phyloP scores from a whole-genome alignment of 257 asterid genomes.

The Leptodermis oblonga region DNA sequence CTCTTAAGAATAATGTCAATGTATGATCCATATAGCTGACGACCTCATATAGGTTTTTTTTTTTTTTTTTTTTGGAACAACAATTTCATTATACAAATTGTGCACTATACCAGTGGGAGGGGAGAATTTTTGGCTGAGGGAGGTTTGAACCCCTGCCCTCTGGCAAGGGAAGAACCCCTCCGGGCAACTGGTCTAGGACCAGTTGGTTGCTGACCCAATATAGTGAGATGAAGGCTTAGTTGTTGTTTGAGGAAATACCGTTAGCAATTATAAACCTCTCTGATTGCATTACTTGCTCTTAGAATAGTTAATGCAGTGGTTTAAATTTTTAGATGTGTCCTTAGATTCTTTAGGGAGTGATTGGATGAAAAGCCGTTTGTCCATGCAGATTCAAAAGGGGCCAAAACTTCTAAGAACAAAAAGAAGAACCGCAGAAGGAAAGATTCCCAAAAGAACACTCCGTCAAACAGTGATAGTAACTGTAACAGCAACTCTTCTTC shows the following conservation, averaged over 20 bases:
- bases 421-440: constrained; percentile 85
- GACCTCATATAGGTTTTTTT: too few relatives aligned
- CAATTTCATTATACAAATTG: too few relatives aligned
- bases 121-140: too few relatives aligned
- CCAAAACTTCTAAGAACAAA: constrained; percentile 57
- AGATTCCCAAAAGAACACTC: constrained; percentile 61
- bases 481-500: constrained; percentile 44
- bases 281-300: neutral
- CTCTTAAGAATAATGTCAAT: too few relatives aligned
- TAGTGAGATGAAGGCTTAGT: too few relatives aligned
- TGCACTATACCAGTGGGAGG: too few relatives aligned
- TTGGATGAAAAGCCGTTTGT: constrained; percentile 6
- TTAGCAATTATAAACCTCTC: neutral
- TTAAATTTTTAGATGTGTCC: neutral
- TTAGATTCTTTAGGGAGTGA: neutral
- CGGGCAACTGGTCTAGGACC: too few relatives aligned
- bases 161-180: too few relatives aligned
- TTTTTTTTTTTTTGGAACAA: too few relatives aligned
- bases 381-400: constrained; percentile 59
- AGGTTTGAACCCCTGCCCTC: too few relatives aligned
- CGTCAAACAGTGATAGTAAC: constrained; percentile 37
- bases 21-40: too few relatives aligned
- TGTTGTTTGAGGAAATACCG: neutral
- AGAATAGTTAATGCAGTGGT: neutral
- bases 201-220: too few relatives aligned